Conservation (phyloP, 2,329 filamentous ascomycete species). For the Mycosphaerelloides madeirae region DNA sequence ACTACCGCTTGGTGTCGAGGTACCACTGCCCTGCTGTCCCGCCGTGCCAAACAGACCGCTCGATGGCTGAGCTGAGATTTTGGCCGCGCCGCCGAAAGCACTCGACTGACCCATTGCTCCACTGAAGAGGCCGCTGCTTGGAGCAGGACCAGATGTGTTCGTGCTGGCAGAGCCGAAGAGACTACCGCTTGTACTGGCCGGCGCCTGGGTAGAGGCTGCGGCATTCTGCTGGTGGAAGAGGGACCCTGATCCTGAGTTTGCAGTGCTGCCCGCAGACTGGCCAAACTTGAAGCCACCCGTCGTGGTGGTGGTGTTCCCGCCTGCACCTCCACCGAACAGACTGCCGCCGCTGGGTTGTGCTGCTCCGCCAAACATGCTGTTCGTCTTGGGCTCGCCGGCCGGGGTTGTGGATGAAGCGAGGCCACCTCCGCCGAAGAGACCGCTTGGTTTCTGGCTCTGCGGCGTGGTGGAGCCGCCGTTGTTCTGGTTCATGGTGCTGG, state of each 20-base stretch:
- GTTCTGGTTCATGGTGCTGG: constrained; percentile 10
- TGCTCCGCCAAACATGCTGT: constrained; percentile 9
- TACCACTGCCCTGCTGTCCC: no score
- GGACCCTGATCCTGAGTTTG: neutral
- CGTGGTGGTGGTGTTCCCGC: constrained; percentile 7
- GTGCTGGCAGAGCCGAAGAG: constrained; percentile 11
- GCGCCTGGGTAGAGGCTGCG: neutral
- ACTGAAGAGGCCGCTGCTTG: constrained; percentile 12
- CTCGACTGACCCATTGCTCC: neutral
- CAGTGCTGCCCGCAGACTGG: neutral
- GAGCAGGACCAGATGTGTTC: neutral
- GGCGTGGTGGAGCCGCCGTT: constrained; percentile 19
- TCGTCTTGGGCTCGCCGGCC: constrained; percentile 19
- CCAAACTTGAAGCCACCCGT: constrained; percentile 1
- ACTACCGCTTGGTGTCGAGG: no score
- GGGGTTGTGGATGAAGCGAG: constrained; percentile 19
- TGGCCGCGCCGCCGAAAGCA: neutral
- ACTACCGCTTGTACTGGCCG: constrained; percentile 3
- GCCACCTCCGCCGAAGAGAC: constrained; percentile 14
- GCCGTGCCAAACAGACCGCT: neutral
- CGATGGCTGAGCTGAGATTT: neutral
- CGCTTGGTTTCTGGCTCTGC: constrained; percentile 13
- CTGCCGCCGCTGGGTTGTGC: neutral
- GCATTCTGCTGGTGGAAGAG: constrained; percentile 1
- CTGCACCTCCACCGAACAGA: constrained; percentile 7